phyloP scores from a whole-genome alignment of 192 early-diverging fungal species.

The Spizellomyces punctatus region DNA sequence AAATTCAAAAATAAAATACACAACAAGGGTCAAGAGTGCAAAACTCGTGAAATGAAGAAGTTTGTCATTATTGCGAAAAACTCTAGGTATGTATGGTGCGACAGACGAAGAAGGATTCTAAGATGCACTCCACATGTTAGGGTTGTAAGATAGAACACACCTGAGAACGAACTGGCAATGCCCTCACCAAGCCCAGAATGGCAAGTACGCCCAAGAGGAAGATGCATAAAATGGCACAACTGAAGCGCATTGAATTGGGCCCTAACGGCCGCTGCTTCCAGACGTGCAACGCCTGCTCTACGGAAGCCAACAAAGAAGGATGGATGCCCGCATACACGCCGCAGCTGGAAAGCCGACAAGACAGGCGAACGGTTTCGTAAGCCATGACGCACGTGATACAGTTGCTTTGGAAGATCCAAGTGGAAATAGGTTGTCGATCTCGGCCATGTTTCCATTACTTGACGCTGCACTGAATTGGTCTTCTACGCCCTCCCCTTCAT shows the following conservation, averaged over 20 bases:
- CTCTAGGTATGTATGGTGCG: not conserved
- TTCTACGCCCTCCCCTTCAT: not conserved
- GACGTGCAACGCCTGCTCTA: not conserved
- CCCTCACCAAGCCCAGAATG: not conserved
- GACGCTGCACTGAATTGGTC: constrained; percentile 32
- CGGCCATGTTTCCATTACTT: constrained; percentile 11
- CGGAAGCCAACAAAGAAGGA: too few species aligned
- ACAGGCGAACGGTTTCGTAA: too few species aligned
- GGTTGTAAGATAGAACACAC: not conserved
- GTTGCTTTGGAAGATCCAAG: too few species aligned
- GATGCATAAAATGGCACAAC: not conserved
- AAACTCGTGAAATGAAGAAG: not conserved
- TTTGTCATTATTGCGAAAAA: not conserved
- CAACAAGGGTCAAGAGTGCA: not conserved
- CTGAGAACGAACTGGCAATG: not conserved
- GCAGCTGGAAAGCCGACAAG: too few species aligned
- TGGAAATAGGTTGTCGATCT: too few species aligned
- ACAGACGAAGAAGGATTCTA: constrained; percentile 1
- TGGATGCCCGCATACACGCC: too few species aligned
- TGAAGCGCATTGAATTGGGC: not conserved
- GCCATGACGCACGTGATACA: too few species aligned
- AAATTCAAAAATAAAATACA: not conserved
- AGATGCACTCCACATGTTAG: not conserved
- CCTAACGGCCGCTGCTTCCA: not conserved
- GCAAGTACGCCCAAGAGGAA: not conserved